Evolutionary conservation across 225 moss, liverwort and hornwort genomes (phyloP), one percentile per base, ranked within the genome.

Genomic region (Lunularia cruciata): DNA sequence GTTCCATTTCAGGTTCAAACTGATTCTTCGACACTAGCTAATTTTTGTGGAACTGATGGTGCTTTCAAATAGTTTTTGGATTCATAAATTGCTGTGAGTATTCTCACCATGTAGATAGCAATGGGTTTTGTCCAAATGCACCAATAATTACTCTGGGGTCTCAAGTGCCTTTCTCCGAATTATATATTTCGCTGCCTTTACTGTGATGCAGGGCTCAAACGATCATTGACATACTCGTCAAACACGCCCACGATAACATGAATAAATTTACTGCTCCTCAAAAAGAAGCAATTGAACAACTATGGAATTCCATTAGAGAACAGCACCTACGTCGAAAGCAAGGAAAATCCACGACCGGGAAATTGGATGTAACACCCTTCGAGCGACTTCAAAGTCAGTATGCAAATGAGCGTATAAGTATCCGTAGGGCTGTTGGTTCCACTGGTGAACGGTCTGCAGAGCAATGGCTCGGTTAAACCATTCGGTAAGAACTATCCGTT

Each of bases 361-460:
- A 92, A 77, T 73, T 92, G 53, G 96, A 98, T 86, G 86, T 86
- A 14, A 98, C 96, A 52, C 77, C 96, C 60, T 98, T 98, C 53
- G 96, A 98, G 72, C 83, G 83, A 27, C 86, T 88, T 40, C 93
- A 92, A 57, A 89, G 86, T 57, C 87, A 89, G 71, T 98, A 92
- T 76, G 93, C 92, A 6, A 90, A 78, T 35, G 89, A 98, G 73
- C 84, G 76, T 12, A 98, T 98, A 60, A 98, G 96, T 73, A 98
- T 98, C 74, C 89, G 92, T 39, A 84, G 85, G 33, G 92, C 90
- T 57, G 96, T 98, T 62, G 96, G 96, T 36, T 82, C 89, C 9
- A 86, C 76, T 57, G 96, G 96, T 52, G 96, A 89, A 59, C 89
- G 92, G 28, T 89, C 96, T 76, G 92, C 96, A 48, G 96, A 98